These are phyloP conservation scores for Cicer yamashitae DNA, from an alignment of 306 rosid genomes.

Conservation along the genomic window DNA sequence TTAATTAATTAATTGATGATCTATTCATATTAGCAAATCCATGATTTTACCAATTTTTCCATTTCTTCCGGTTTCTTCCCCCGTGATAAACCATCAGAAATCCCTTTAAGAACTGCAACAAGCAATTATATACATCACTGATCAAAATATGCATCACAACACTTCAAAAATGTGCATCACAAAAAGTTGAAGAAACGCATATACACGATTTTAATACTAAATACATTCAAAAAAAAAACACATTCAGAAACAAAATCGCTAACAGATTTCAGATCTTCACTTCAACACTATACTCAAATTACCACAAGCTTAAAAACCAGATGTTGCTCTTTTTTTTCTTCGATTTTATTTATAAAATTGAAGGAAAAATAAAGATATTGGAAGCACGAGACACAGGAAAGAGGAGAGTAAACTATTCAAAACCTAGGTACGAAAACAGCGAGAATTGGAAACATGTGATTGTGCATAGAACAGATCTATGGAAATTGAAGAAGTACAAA, in stretches of 20 bases:
- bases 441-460: neutral
- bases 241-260: neutral
- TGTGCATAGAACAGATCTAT: conserved; percentile 1
- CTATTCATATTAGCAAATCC: neutral
- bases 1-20: neutral
- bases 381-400: neutral
- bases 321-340: neutral
- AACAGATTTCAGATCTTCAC: conserved; percentile 23
- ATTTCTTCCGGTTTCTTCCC: conserved; percentile 89
- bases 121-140: conserved; percentile 34
- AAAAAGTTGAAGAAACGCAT: conserved; percentile 18
- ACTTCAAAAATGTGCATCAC: conserved; percentile 27
- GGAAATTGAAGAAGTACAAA: conserved; percentile 11
- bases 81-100: conserved; percentile 86
- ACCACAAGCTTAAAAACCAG: neutral
- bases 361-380: neutral
- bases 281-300: conserved; percentile 4
- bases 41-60: conserved; percentile 63
- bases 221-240: neutral
- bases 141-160: conserved; percentile 26
- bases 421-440: conserved; percentile 29
- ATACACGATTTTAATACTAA: neutral
- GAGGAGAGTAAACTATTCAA: neutral
- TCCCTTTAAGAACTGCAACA: conserved; percentile 85
- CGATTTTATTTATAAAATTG: neutral